Conservation (phyloP, 345 rosid genomes). For the Dovyalis caffra region DNA sequence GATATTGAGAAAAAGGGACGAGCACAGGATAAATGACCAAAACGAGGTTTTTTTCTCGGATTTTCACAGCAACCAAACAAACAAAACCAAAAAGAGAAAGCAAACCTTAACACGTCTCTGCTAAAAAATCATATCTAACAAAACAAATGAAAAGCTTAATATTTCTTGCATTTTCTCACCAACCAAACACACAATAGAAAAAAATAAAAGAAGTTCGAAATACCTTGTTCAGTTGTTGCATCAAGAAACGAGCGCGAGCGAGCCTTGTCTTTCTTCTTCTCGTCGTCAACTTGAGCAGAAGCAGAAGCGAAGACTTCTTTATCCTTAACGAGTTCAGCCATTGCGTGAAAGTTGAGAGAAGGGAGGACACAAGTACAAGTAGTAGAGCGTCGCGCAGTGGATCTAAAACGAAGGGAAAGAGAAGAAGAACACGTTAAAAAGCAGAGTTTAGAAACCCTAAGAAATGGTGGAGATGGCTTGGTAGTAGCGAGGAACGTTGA, state of each 20-base stretch:
- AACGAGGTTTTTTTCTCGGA: too few species aligned
- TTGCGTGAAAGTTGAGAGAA: conserved; percentile 42
- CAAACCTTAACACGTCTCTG: neutral
- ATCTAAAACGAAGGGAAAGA: conserved; percentile 28
- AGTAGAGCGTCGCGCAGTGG: conserved; percentile 31
- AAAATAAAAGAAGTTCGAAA: neutral
- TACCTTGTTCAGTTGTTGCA: conserved; percentile 75
- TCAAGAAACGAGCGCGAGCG: conserved; percentile 71
- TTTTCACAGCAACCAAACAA: too few species aligned
- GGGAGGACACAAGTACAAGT: conserved; percentile 29
- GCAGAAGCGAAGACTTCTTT: conserved; percentile 41
- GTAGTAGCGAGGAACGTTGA: neutral
- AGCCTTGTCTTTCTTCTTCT: conserved; percentile 10
- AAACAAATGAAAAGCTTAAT: too few species aligned
- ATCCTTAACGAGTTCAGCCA: conserved; percentile 66
- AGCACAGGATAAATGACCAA: neutral
- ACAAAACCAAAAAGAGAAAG: neutral
- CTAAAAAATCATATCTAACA: neutral
- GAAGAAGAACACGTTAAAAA: conserved; percentile 10
- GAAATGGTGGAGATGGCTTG: neutral
- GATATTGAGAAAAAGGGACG: neutral
- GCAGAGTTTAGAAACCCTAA: conserved; percentile 21
- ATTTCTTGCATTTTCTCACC: neutral
- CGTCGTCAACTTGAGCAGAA: conserved; percentile 22
- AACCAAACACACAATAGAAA: conserved; percentile 4